These are phyloP conservation scores for Oryza longistaminata DNA, from an alignment of 176 grass and related monocot species.

Conservation along the genomic window DNA sequence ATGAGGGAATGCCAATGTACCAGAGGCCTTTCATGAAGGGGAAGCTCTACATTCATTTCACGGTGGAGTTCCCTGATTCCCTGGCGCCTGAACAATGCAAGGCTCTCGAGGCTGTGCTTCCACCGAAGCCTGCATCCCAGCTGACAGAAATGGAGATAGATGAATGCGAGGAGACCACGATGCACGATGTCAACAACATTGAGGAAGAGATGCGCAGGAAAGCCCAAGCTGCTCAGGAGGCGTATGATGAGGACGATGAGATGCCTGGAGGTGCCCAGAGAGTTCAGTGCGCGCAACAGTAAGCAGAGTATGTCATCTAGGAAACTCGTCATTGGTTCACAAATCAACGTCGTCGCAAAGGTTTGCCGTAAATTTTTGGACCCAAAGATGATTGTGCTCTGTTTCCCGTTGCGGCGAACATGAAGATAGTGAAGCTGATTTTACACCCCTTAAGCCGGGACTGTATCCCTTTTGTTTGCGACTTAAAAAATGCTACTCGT, in stretches of 20 bases:
- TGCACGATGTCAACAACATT: conserved; percentile 92
- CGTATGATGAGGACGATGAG: conserved; percentile 85
- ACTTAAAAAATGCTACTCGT: conserved; percentile 29
- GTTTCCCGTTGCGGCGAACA: conserved; percentile 32
- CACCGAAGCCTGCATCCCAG: conserved; percentile 50
- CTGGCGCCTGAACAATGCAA: conserved; percentile 74
- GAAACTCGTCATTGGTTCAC: neutral
- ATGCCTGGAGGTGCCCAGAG: conserved; percentile 72
- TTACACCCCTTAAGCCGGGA: conserved; percentile 14
- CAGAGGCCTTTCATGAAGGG: conserved; percentile 96
- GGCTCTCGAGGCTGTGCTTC: conserved; percentile 77
- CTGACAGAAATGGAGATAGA: conserved; percentile 95
- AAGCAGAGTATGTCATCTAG: conserved; percentile 16
- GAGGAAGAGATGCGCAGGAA: conserved; percentile 97
- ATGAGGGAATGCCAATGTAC: conserved; percentile 94
- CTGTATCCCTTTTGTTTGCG: conserved; percentile 41
- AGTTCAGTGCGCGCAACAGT: conserved; percentile 93
- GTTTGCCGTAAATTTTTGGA: conserved; percentile 22
- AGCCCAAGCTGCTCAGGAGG: conserved; percentile 68
- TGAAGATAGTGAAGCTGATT: conserved; percentile 27
- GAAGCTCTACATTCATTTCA: conserved; percentile 95
- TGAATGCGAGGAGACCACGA: conserved; percentile 86
- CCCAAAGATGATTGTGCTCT: conserved; percentile 6
- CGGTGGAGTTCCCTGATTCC: conserved; percentile 74
- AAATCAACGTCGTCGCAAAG: conserved; percentile 19